Percentiles rank a stretch among this genome's conserved stretches.
These are phyloP conservation scores for Penicillium canariense DNA, from an alignment of 495 filamentous ascomycete genomes.

Conservation along the genomic window DNA sequence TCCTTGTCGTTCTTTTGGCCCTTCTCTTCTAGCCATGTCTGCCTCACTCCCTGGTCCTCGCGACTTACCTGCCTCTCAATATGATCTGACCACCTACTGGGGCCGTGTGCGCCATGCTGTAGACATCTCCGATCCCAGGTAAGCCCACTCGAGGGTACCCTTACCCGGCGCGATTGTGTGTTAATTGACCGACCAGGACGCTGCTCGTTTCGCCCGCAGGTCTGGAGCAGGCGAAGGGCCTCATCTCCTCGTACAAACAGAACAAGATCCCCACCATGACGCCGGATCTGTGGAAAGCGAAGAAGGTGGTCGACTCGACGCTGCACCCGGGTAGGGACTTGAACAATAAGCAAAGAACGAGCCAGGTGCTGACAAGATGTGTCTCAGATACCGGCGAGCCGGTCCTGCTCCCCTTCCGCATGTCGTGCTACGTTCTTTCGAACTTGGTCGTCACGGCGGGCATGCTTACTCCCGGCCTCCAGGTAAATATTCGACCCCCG, in stretches of 20 bases:
- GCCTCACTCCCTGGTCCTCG: conserved; percentile 82
- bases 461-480: conserved; percentile 82
- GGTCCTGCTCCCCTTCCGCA: conserved; percentile 91
- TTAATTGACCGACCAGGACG: conserved; percentile 54
- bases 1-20: conserved; percentile 4
- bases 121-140: conserved; percentile 94
- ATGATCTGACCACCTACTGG: conserved; percentile 92
- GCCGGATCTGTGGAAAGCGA: conserved; percentile 87
- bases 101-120: conserved; percentile 88
- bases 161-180: neutral
- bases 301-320: conserved; percentile 95
- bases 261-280: conserved; percentile 76
- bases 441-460: conserved; percentile 96
- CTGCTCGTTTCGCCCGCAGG: conserved; percentile 71
- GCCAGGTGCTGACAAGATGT: conserved; percentile 6
- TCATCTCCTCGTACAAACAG: conserved; percentile 78
- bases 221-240: conserved; percentile 76
- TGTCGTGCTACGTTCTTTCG: conserved; percentile 92
- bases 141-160: conserved; percentile 36
- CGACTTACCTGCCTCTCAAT: conserved; percentile 84
- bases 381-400: conserved; percentile 79
- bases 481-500: conserved; percentile 16
- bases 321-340: conserved; percentile 74
- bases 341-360: neutral
- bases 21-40: conserved; percentile 70